Base-by-base conservation (phyloP, 2,329 filamentous ascomycete species). In the Sporothrix euskadiensis region DNA sequence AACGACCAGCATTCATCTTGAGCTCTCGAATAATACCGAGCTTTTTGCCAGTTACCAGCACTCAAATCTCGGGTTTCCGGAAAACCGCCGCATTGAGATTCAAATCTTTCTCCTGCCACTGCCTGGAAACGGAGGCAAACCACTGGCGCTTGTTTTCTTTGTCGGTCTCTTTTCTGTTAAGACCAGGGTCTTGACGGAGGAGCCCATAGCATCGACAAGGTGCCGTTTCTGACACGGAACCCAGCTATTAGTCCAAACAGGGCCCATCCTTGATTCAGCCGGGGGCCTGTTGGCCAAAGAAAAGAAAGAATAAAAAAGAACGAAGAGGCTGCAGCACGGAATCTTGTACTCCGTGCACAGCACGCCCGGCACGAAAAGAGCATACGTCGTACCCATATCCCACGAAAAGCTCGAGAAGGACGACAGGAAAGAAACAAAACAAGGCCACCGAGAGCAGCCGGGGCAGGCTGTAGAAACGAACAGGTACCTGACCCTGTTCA, bases 221-320 rank as follows among this genome's bases (percentile, higher is more conserved):
- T 68, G 47, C 71, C 59, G 30, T 32, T 68, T 72, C 47, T 66
- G 61, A 66, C 59, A 63, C 59, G n/a, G 57, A 65, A 41, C 49
- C 57, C 59, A 47, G 54, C 41, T 69, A 71, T 54, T 35, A 59
- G 16, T 49, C 39, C 69, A 71, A 61, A 69, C 73, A 71, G 22
- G 73, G 72, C 49, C 41, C 61, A 59, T 61, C 73, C 73, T 71
- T 68, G 73, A 74, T 74, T 69, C 69, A 71, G 73, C 73, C 69
- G 59, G 63, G 41, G 61, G 44, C 44, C 44, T 47, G 9, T 47
- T 65, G 61, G 39, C 12, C 1, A 49, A 26, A 65, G 59, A 71
- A 47, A 54, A 49, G 69, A 35, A 47, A 35, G 65, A 26, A 26
- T 26, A 26, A 26, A 35, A 44, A 26, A 44, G 8, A 16, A 8